Evolutionary conservation across 257 asterid genomes (phyloP), one percentile per base, ranked within the genome.

Genomic region (Schizonepeta tenuifolia): DNA sequence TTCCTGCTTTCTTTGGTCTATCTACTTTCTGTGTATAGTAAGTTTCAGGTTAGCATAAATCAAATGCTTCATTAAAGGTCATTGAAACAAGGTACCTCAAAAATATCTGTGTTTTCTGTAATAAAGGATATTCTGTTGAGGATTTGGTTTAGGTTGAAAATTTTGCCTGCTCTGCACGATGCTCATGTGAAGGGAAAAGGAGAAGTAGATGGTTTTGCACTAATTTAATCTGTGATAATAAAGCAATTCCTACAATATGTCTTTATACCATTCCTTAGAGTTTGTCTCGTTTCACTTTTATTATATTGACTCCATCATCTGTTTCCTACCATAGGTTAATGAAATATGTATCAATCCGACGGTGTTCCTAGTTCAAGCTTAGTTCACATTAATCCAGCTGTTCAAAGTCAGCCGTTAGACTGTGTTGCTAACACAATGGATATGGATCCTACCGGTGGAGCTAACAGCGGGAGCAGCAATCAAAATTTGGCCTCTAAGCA

Each of bases 401-500:
- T 80, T 68, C 72, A 28, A 54, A 81, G 64, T 85, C 89, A 70
- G 83, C 53, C 68, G 44, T 68, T 77, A 55, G 85, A 78, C 73
- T 67, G 81, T 70, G 79, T 81, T 44, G 77, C 70, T 61, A 71
- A 82, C 38, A 11, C 77, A 47, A 88, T 90, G 94, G 99, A 90
- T 57, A 88, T 90, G 94, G 99, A 90, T 57, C 85, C 88, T 35
- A 63, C 28, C 35, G 67, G 69, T 68, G 95, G 89, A 75, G 87
- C 84, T 76, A 85, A 81, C 78, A 80, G 73, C 67, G 86, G 43
- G 70, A 76, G 82, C 84, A 89, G 46, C 83, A 91, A 86, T 73
- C 70, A 87, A 26, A 88, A 72, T 83, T 77, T 89, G 73, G 89
- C 97, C n/a, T 91, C 97, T 50, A 94, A 87, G 85, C 97, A 94